Percentiles rank a stretch among this genome's conserved stretches.
Conservation (phyloP, 2,329 filamentous ascomycete genomes). For the Chaetomiaceae sp. region DNA sequence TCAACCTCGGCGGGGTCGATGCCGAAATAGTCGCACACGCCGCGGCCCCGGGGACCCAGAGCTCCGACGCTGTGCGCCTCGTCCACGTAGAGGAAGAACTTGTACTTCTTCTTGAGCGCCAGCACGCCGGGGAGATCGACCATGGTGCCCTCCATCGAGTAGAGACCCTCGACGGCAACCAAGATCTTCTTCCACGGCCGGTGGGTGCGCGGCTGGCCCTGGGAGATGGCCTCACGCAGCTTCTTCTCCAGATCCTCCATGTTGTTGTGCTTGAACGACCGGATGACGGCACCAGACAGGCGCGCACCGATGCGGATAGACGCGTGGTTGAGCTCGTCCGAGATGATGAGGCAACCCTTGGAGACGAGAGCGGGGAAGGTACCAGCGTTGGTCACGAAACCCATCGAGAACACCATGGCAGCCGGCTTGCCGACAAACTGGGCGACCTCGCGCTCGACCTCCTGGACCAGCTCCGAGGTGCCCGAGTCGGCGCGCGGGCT, state of each 20-base stretch:
- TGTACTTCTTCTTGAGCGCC: constrained; percentile 88
- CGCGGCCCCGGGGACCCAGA: constrained; percentile 79
- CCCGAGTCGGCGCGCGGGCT: constrained; percentile 81
- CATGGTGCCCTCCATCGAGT: constrained; percentile 99
- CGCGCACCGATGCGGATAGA: constrained; percentile 94
- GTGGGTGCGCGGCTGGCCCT: constrained; percentile 96
- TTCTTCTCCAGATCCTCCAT: constrained; percentile 81
- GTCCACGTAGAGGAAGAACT: constrained; percentile 92
- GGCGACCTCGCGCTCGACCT: constrained; percentile 87
- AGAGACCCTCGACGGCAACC: constrained; percentile 91
- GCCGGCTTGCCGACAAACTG: constrained; percentile 90
- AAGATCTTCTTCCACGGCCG: constrained; percentile 99
- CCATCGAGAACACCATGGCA: constrained; percentile 98
- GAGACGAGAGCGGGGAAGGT: constrained; percentile 88
- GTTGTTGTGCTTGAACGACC: constrained; percentile 97
- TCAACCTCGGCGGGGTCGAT: constrained; percentile 85
- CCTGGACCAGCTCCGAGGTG: constrained; percentile 78
- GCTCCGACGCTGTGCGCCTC: constrained; percentile 96
- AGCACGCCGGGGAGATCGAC: constrained; percentile 91
- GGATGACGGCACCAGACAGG: constrained; percentile 89
- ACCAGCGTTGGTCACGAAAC: constrained; percentile 91
- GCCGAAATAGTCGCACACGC: constrained; percentile 96
- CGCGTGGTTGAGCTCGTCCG: constrained; percentile 95
- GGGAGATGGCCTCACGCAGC: constrained; percentile 87
- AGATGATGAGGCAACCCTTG: constrained; percentile 91